These are phyloP conservation scores for Inga oerstediana DNA, from an alignment of 306 rosid species.

Conservation along the genomic window DNA sequence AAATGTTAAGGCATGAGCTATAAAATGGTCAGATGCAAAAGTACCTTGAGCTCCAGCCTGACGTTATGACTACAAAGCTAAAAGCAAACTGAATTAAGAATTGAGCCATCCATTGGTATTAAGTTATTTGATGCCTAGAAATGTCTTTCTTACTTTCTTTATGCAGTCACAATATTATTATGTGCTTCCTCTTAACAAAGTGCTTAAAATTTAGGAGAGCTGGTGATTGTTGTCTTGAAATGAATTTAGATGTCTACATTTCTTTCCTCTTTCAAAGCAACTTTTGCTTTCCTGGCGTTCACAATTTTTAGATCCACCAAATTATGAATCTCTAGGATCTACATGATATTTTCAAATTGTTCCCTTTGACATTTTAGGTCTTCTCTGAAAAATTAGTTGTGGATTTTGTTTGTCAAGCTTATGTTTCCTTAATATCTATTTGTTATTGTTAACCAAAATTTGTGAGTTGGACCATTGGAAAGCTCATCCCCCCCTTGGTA, in stretches of 20 bases:
- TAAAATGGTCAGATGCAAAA: not conserved
- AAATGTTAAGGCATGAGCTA: not conserved
- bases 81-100: not conserved
- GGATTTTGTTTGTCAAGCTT: not conserved
- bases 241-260: not conserved
- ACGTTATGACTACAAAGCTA: not conserved
- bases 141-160: not conserved
- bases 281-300: not conserved
- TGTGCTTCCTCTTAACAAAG: not conserved
- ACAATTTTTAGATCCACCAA: not conserved
- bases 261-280: not conserved
- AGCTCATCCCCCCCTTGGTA: not conserved
- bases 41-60: not conserved
- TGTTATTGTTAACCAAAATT: constrained; percentile 21
- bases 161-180: not conserved
- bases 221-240: not conserved
- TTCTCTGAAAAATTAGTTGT: not conserved
- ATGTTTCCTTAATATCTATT: not conserved
- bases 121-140: not conserved
- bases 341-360: not conserved
- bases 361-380: not conserved
- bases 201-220: not conserved
- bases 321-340: not conserved
- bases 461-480: constrained; percentile 18
- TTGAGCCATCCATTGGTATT: not conserved